phyloP scores from a whole-genome alignment of 2,329 filamentous ascomycete genomes.

The Penicillium sp. region DNA sequence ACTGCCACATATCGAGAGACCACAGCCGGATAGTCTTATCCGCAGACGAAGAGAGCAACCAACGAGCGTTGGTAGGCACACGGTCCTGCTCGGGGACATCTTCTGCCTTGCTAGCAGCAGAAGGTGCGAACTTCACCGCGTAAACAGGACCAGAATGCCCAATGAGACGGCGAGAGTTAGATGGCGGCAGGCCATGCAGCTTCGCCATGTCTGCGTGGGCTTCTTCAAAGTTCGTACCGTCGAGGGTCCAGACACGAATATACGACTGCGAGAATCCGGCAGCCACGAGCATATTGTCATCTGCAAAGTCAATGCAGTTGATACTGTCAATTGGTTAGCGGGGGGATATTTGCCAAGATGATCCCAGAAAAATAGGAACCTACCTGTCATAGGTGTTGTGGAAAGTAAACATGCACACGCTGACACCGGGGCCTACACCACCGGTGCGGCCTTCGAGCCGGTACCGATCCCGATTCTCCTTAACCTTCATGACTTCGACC shows the following conservation, averaged over 20 bases:
- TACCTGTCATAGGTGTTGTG: conserved; percentile 92
- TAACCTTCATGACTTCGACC: conserved; percentile 89
- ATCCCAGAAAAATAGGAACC: conserved; percentile 27
- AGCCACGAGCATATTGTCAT: conserved; percentile 80
- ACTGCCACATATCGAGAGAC: conserved; percentile 89
- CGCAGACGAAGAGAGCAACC: conserved; percentile 79
- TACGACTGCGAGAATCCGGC: conserved; percentile 91
- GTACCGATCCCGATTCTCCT: conserved; percentile 88
- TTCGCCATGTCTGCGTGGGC: conserved; percentile 53
- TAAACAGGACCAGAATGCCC: conserved; percentile 90
- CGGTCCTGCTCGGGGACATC: conserved; percentile 34
- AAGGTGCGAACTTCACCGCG: conserved; percentile 79
- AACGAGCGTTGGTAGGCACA: conserved; percentile 60
- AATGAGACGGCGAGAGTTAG: conserved; percentile 69
- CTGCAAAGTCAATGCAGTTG: conserved; percentile 92
- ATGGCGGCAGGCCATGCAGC: conserved; percentile 51
- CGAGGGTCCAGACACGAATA: conserved; percentile 87
- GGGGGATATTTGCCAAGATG: background rate
- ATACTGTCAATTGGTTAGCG: conserved; percentile 51
- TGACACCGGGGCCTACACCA: conserved; percentile 75
- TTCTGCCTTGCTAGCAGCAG: conserved; percentile 51
- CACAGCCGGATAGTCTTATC: conserved; percentile 87
- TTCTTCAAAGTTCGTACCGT: conserved; percentile 73
- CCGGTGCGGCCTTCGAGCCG: conserved; percentile 78
- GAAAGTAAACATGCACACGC: conserved; percentile 96